Percentiles rank a stretch among this genome's conserved stretches.
Conservation (phyloP, 352 stramenopile species). For the Globisporangium polare region DNA sequence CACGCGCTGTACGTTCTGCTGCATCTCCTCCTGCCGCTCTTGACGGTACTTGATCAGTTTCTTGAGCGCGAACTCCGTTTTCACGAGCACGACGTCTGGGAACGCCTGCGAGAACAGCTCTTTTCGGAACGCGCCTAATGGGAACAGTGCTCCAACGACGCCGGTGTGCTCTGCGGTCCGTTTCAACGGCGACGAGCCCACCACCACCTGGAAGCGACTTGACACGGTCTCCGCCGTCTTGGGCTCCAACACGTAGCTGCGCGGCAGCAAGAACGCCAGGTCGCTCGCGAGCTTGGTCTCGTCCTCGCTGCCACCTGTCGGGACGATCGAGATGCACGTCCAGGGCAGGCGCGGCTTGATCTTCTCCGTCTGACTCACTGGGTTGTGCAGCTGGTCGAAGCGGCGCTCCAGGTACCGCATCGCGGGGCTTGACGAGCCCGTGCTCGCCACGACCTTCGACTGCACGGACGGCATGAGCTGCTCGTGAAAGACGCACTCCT, state of each 20-base stretch:
- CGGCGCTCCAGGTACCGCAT: conserved; percentile 53
- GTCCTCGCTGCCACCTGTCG: conserved; percentile 21
- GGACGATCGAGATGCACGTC: conserved; percentile 60
- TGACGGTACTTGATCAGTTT: conserved; percentile 53
- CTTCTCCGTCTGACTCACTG: conserved; percentile 22
- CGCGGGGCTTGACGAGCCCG: conserved; percentile 21
- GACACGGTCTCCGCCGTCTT: conserved; percentile 25
- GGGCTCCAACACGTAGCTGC: conserved; percentile 40
- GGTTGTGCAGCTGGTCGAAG: conserved; percentile 54
- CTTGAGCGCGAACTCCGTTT: conserved; percentile 56
- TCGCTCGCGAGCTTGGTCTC: conserved; percentile 28
- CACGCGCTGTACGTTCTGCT: conserved; percentile 24
- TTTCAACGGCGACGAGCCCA: conserved; percentile 24
- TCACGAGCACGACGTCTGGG: conserved; percentile 60
- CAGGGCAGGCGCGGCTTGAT: conserved; percentile 39
- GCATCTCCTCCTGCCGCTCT: conserved; percentile 41
- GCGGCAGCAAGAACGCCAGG: conserved; percentile 52
- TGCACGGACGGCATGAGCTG: conserved; percentile 31
- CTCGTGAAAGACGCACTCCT: conserved; percentile 67
- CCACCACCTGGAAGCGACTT: conserved; percentile 39
- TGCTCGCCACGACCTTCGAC: conserved; percentile 18
- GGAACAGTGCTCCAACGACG: conserved; percentile 36
- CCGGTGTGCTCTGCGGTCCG: conserved; percentile 23
- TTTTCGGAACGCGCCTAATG: conserved; percentile 21
- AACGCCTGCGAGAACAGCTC: conserved; percentile 31